Evolutionary conservation across 2,329 filamentous ascomycete genomes (phyloP), one percentile per base, ranked within the genome.

Genomic region (Trichoderma afroharzianum): DNA sequence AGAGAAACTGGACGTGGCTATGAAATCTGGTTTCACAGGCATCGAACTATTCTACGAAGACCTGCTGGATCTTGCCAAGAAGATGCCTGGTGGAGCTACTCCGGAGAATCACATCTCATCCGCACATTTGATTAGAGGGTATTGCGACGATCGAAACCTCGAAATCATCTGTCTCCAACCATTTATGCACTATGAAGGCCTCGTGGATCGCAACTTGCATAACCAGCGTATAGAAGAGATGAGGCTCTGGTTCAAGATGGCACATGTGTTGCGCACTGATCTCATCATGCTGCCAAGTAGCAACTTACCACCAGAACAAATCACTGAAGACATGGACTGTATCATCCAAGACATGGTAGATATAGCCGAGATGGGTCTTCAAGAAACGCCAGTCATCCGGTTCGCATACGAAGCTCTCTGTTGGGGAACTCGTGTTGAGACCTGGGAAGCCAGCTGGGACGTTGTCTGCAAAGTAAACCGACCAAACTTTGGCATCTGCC

Each of bases 11-110:
- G 85, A 90, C 78, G 87, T 90, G 82, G 92, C 92, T 11, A 83
- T 87, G 7, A 83, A 85, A 68, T 86, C 92, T 75, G 90, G 90
- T 28, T 89, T 93, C 77, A 80, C 86, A 72, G 92, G 91, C 68
- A 88, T 95, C 74, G 93, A 95, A 78, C 85, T 94, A 26, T 94
- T 94, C 83, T 90, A 91, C 80, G 92, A 95, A 78, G 93, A 95
- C 79, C 85, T 95, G 3, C 83, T 88, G 72, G 88, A 90, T 76
- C 77, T 92, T 15, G 88, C 91, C 28, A 75, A 74, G 75, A 79
- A 84, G 1, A 78, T 86, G 1, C 78, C 83, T 4, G 83, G 84
- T 53, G 77, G 82, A 32, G 81, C 80, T 2, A 74, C 78, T 15
- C 70, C 74, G 9, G 75, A 81, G 14, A 85, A 85, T 74, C 84